Conservation (phyloP, 2,329 filamentous ascomycete genomes). For the Sclerotinia trifoliorum region DNA sequence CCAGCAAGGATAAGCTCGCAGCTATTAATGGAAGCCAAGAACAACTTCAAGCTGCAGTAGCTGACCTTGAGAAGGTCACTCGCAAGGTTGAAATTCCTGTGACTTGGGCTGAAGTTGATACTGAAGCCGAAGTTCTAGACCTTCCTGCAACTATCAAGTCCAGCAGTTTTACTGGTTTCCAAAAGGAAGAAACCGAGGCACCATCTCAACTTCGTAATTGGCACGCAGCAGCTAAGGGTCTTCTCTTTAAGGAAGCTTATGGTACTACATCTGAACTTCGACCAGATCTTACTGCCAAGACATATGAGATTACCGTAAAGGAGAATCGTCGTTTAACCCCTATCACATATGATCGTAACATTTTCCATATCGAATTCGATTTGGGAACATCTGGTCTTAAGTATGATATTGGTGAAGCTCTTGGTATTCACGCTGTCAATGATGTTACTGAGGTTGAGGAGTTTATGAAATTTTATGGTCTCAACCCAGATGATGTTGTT, state of each 20-base stretch:
- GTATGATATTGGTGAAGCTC: slow-evolving; percentile 95
- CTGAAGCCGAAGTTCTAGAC: slow-evolving; percentile 52
- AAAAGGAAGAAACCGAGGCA: slow-evolving; percentile 71
- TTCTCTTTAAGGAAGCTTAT: slow-evolving; percentile 94
- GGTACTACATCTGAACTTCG: slow-evolving; percentile 70
- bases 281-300: slow-evolving; percentile 84
- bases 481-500: slow-evolving; percentile 81
- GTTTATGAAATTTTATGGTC: slow-evolving; percentile 88
- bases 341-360: slow-evolving; percentile 88
- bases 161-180: slow-evolving; percentile 80
- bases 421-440: slow-evolving; percentile 96
- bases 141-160: slow-evolving; percentile 65
- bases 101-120: slow-evolving; percentile 72
- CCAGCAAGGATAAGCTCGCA: slow-evolving; percentile 65
- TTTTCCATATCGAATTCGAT: slow-evolving; percentile 99
- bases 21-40: slow-evolving; percentile 53
- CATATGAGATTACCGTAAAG: slow-evolving; percentile 83
- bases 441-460: slow-evolving; percentile 72
- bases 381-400: slow-evolving; percentile 86
- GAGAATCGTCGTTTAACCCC: slow-evolving; percentile 95
- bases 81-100: slow-evolving; percentile 73
- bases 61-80: slow-evolving; percentile 68
- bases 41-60: slow-evolving; percentile 55
- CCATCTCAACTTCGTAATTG: slow-evolving; percentile 69
- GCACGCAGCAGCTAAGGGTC: slow-evolving; percentile 80